phyloP scores from a whole-genome alignment of 2,329 filamentous ascomycete genomes.

The Cordyceps cicadae region DNA sequence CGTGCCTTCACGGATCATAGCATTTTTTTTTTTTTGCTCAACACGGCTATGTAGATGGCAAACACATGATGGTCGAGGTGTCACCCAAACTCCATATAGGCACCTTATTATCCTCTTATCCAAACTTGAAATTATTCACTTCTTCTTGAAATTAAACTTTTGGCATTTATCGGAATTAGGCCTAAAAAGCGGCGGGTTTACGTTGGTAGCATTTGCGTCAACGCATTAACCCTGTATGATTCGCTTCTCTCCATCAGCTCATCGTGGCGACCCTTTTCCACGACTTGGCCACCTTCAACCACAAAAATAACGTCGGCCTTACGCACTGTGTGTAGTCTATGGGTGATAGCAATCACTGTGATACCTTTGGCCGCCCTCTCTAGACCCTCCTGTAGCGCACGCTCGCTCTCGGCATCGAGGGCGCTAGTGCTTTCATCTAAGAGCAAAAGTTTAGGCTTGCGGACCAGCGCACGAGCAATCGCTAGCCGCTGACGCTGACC shows the following conservation, averaged over 20 bases:
- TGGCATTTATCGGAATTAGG: too few relatives aligned
- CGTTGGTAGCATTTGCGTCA: constrained; percentile 31
- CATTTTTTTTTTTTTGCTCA: too few relatives aligned
- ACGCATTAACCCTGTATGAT: constrained; percentile 42
- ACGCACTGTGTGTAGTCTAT: constrained; percentile 47
- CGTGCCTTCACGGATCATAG: too few relatives aligned
- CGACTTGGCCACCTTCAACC: constrained; percentile 43
- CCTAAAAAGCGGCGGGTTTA: not conserved
- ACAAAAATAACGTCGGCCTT: constrained; percentile 52
- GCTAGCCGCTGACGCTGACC: constrained; percentile 72
- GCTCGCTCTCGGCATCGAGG: constrained; percentile 63
- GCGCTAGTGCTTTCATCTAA: constrained; percentile 77
- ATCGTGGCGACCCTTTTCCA: constrained; percentile 45
- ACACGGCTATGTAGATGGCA: too few relatives aligned
- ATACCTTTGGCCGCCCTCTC: constrained; percentile 47
- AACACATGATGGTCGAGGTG: too few relatives aligned
- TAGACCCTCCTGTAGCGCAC: constrained; percentile 57
- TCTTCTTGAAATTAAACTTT: too few relatives aligned
- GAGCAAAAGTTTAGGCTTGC: constrained; percentile 63
- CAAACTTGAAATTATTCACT: too few relatives aligned
- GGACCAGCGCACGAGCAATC: constrained; percentile 68
- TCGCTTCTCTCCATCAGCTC: constrained; percentile 46
- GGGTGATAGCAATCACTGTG: constrained; percentile 51
- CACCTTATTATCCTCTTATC: too few relatives aligned
- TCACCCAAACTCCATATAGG: too few relatives aligned